Evolutionary conservation across 2,329 filamentous ascomycete genomes (phyloP), one percentile per base, ranked within the genome.

Genomic region (Paracoccidioides brasiliensis): DNA sequence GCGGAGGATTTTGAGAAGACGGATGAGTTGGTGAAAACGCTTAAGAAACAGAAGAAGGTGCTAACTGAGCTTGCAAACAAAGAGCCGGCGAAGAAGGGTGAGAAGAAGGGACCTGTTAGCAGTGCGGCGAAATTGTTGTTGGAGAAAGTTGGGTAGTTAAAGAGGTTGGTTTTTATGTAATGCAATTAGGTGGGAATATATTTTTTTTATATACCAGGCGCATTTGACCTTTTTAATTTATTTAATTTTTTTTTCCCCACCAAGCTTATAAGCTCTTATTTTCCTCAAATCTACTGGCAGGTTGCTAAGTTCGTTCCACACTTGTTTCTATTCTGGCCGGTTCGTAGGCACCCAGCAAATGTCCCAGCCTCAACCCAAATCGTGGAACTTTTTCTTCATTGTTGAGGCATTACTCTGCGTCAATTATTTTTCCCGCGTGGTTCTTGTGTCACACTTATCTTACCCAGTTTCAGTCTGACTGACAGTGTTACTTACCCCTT

Each of bases 41-140:
- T 96, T 62, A 85, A 82, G 74, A 85, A 86, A 73, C 81, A 84
- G 62, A 87, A 82, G 76, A 84, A 85, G 72, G 73, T 74, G 58
- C 73, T 95, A 56, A 77, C 88, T 66, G 61, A 67, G 59, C 55
- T 78, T 70, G 48, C 79, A 79, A 64, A 80, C 78, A 73, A 82
- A 74, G 22, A 66, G 71, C 4, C 76, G 78, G 65, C 80, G 80
- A 67, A 78, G 75, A 65, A 72, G 71, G 64, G 70, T 63, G 64
- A 59, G 58, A 72, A 71, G 61, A 59, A 66, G 5, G 64, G 67
- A 10, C 70, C 70, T 41, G 64, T 66, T 51, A 76, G 77, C 62
- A 77, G 75, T 38, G 76, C 76, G 45, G 75, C 72, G 53, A 71
- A 74, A 54, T 66, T 66, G 49, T 69, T 74, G 33, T 70, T 72